These are phyloP conservation scores for Nitzschia inconspicua DNA, from an alignment of 108 stramenopile species.

Conservation along the genomic window DNA sequence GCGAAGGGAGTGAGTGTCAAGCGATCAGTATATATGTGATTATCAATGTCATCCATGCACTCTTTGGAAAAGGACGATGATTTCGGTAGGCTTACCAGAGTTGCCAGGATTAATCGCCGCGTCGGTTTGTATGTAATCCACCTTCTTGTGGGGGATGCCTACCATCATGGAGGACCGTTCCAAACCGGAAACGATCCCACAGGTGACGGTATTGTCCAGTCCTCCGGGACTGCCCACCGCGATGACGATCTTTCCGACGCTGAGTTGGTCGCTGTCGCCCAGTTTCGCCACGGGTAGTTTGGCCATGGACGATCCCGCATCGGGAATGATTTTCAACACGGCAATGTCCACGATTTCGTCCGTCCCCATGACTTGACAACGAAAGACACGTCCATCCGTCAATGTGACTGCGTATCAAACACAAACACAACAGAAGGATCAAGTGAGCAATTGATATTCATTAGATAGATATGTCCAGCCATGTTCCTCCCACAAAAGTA, in stretches of 20 bases:
- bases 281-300: conserved; percentile 70
- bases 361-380: conserved; percentile 62
- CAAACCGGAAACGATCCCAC: conserved; percentile 82
- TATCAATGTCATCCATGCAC: no score
- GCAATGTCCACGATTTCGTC: conserved; percentile 92
- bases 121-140: conserved; percentile 87
- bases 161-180: conserved; percentile 80
- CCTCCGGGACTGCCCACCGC: conserved; percentile 86
- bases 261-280: conserved; percentile 72
- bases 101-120: conserved; percentile 70
- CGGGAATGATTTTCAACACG: conserved; percentile 69
- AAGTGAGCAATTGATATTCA: neutral
- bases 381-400: conserved; percentile 79
- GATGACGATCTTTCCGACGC: conserved; percentile 80
- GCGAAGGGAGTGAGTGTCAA: neutral
- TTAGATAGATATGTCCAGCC: no score
- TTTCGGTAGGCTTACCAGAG: conserved; percentile 7
- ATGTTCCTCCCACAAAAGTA: no score
- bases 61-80: no score
- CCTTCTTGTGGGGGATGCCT: conserved; percentile 82
- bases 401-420: conserved; percentile 42
- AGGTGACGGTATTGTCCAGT: conserved; percentile 87
- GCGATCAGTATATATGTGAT: neutral
- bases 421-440: neutral
- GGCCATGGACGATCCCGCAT: conserved; percentile 6